These are phyloP conservation scores for Epichloe uncinata DNA, from an alignment of 2,329 filamentous ascomycete genomes.

Conservation along the genomic window DNA sequence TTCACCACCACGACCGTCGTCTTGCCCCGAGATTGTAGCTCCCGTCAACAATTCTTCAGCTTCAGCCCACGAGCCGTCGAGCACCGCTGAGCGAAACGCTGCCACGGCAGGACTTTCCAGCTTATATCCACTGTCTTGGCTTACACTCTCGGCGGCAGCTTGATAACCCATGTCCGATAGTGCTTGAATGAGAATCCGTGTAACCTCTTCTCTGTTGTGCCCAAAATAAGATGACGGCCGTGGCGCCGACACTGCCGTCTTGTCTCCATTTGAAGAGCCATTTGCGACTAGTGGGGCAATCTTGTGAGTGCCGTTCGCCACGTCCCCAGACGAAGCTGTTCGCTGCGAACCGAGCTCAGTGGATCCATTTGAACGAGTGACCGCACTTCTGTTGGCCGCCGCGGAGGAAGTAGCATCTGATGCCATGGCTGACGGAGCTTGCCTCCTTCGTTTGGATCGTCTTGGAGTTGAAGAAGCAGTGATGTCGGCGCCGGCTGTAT, in stretches of 20 bases:
- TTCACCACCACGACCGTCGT: constrained; percentile 19
- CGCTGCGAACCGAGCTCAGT: constrained; percentile 17
- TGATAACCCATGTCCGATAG: constrained; percentile 80
- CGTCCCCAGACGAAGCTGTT: constrained; percentile 11
- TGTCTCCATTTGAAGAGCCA: constrained; percentile 31
- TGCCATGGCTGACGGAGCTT: constrained; percentile 45
- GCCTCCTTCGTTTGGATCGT: constrained; percentile 41
- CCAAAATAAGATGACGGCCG: constrained; percentile 50
- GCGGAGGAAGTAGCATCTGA: constrained; percentile 38
- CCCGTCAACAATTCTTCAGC: constrained; percentile 73
- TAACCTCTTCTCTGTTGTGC: constrained; percentile 86
- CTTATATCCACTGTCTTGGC: constrained; percentile 71
- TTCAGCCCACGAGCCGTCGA: constrained; percentile 68
- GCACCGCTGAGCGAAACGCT: constrained; percentile 69
- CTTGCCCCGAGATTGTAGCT: constrained; percentile 16
- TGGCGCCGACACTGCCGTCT: constrained; percentile 7
- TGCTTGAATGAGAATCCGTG: constrained; percentile 82
- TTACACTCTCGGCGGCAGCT: constrained; percentile 59
- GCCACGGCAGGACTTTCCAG: constrained; percentile 77
- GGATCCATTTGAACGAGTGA: constrained; percentile 27
- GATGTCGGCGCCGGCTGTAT: constrained; percentile 6
- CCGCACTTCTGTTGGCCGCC: constrained; percentile 42
- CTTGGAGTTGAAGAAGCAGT: constrained; percentile 7
- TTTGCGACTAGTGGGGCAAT: constrained; percentile 33
- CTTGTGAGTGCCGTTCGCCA: constrained; percentile 36